Evolutionary conservation across 768 basidiomycete genomes (phyloP).

Genomic region (Nidularia pulvinata): DNA sequence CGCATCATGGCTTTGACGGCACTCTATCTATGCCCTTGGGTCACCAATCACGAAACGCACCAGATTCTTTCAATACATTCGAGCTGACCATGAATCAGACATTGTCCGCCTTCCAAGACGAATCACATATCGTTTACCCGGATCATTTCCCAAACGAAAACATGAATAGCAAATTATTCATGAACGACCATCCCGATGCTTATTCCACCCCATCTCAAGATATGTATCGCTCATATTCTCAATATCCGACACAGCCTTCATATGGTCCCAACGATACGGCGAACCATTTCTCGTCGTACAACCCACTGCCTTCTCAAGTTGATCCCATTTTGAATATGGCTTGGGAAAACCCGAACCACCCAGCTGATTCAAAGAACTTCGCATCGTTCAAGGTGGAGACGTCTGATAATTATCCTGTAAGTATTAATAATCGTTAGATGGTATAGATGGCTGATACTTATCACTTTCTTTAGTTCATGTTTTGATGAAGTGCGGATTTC

Average conservation of each 20-base stretch:
- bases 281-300: conserved; percentile 29
- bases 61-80: conserved; percentile 22
- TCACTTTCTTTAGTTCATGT: neutral
- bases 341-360: conserved; percentile 21
- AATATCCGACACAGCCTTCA: conserved; percentile 16
- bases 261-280: conserved; percentile 22
- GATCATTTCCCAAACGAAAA: conserved; percentile 8
- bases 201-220: conserved; percentile 13
- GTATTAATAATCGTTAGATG: no score
- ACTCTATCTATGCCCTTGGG: no score
- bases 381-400: conserved; percentile 26
- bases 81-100: conserved; percentile 29
- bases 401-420: conserved; percentile 22
- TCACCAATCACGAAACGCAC: conserved; percentile 19
- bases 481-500: neutral
- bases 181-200: conserved; percentile 6
- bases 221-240: conserved; percentile 20
- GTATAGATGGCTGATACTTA: neutral
- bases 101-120: conserved; percentile 24
- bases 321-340: conserved; percentile 20
- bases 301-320: conserved; percentile 19
- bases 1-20: no score
- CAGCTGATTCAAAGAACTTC: conserved; percentile 20
- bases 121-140: conserved; percentile 18
- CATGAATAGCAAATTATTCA: conserved; percentile 5